Conservation (phyloP, 2,329 filamentous ascomycete genomes). For the Aspergillus fumigatus region DNA sequence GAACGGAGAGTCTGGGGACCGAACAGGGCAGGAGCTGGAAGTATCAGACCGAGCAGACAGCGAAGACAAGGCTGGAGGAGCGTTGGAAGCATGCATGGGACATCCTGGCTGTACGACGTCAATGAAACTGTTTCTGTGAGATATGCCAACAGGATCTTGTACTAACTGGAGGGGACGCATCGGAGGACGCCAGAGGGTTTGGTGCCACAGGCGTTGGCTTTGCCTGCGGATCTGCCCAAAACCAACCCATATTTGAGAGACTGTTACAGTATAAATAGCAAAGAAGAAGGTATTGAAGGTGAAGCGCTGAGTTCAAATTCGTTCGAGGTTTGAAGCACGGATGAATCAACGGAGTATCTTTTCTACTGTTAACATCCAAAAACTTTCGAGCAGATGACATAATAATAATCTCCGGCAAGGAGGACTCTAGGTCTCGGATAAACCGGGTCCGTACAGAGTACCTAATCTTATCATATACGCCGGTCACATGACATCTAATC, state of each 20-base stretch:
- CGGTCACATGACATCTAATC: neutral
- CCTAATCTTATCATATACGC: neutral
- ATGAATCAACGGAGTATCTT: neutral
- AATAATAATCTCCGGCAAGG: neutral
- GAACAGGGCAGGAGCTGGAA: constrained; percentile 42
- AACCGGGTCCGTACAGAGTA: neutral
- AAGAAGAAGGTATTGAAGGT: constrained; percentile 8
- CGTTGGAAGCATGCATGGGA: constrained; percentile 59
- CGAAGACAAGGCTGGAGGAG: constrained; percentile 23
- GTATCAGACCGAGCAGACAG: constrained; percentile 23
- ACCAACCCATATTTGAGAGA: constrained; percentile 58
- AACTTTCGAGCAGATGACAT: constrained; percentile 7
- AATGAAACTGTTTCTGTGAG: constrained; percentile 12
- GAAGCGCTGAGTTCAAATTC: neutral
- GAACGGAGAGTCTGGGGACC: constrained; percentile 49
- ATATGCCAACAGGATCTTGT: neutral
- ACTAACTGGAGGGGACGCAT: constrained; percentile 54
- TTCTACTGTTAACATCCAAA: neutral
- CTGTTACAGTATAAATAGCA: constrained; percentile 9
- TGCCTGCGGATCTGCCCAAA: constrained; percentile 58
- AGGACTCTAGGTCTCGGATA: neutral
- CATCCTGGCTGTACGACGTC: constrained; percentile 54
- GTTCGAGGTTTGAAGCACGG: neutral
- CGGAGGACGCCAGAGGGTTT: constrained; percentile 44
- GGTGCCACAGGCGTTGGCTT: constrained; percentile 40